phyloP scores from a whole-genome alignment of 345 rosid genomes.

The Firmiana major region DNA sequence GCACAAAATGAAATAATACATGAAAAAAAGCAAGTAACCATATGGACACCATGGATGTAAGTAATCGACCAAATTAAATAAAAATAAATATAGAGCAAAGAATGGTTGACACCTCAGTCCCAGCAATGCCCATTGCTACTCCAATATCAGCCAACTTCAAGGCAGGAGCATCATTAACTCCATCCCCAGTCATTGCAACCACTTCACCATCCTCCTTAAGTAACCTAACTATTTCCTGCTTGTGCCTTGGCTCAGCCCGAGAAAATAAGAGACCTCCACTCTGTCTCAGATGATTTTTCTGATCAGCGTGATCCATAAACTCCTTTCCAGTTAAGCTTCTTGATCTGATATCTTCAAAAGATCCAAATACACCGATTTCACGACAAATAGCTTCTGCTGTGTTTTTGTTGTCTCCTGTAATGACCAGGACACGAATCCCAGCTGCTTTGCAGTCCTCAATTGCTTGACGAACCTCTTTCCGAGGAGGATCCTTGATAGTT shows the following conservation, averaged over 20 bases:
- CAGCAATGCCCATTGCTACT: slow-evolving; percentile 90
- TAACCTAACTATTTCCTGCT: slow-evolving; percentile 92
- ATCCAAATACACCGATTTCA: slow-evolving; percentile 84
- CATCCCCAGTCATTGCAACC: slow-evolving; percentile 98
- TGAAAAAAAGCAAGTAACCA: neutral
- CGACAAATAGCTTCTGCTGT: slow-evolving; percentile 94
- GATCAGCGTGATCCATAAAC: slow-evolving; percentile 53
- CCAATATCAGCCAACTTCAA: slow-evolving; percentile 95
- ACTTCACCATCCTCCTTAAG: slow-evolving; percentile 96
- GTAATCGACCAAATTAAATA: neutral
- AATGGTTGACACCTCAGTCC: slow-evolving; percentile 62
- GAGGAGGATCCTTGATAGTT: slow-evolving; percentile 76
- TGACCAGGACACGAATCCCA: slow-evolving; percentile 94
- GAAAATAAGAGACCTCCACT: slow-evolving; percentile 80
- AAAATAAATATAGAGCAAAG: neutral
- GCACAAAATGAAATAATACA: neutral
- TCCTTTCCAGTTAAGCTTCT: slow-evolving; percentile 82
- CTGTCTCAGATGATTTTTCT: slow-evolving; percentile 59
- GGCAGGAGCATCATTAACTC: slow-evolving; percentile 97
- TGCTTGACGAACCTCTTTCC: slow-evolving; percentile 88
- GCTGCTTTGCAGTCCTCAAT: slow-evolving; percentile 91
- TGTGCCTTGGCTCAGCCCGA: slow-evolving; percentile 94
- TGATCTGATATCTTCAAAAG: slow-evolving; percentile 49
- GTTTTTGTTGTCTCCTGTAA: slow-evolving; percentile 88
- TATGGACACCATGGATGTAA: neutral